phyloP scores from a whole-genome alignment of 306 rosid genomes.

The Gynostemma pentaphyllum region DNA sequence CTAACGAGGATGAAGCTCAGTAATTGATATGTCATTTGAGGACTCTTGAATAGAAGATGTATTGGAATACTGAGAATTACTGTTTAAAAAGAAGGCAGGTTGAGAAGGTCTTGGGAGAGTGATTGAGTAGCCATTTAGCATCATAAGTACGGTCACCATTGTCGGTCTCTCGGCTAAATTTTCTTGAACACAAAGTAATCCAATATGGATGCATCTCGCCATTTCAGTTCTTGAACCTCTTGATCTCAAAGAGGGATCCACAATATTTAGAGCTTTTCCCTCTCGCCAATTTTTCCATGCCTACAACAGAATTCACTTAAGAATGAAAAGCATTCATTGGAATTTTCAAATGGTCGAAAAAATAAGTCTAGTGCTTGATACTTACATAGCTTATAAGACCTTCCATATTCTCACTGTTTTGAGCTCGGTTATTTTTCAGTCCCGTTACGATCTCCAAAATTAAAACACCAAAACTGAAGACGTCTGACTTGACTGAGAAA shows the following conservation, averaged over 20 bases:
- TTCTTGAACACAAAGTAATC: conserved; percentile 47
- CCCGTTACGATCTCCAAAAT: conserved; percentile 42
- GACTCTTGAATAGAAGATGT: neutral
- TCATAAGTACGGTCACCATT: conserved; percentile 23
- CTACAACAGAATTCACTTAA: conserved; percentile 15
- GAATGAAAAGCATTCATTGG: neutral
- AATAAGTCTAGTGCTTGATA: conserved; percentile 12
- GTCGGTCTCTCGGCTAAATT: conserved; percentile 30
- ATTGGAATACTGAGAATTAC: neutral
- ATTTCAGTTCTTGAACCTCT: conserved; percentile 13
- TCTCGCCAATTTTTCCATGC: conserved; percentile 40
- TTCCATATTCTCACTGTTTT: conserved; percentile 6
- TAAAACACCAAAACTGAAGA: conserved; percentile 41
- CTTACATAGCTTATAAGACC: conserved; percentile 34
- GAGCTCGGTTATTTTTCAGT: conserved; percentile 14
- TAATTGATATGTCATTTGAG: neutral
- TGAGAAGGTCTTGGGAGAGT: conserved; percentile 16
- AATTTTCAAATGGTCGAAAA: neutral
- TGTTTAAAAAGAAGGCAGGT: conserved; percentile 25
- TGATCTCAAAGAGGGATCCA: conserved; percentile 23
- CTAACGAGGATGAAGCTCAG: conserved; percentile 7
- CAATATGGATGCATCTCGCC: conserved; percentile 46
- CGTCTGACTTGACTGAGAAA: conserved; percentile 34
- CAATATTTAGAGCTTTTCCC: conserved; percentile 15
- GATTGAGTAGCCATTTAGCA: conserved; percentile 22